A percentile compares a stretch with the other conserved stretches of the same genome.
Evolutionary conservation across 129 eudicot species (phyloP).

Genomic region (Daucus carota): DNA sequence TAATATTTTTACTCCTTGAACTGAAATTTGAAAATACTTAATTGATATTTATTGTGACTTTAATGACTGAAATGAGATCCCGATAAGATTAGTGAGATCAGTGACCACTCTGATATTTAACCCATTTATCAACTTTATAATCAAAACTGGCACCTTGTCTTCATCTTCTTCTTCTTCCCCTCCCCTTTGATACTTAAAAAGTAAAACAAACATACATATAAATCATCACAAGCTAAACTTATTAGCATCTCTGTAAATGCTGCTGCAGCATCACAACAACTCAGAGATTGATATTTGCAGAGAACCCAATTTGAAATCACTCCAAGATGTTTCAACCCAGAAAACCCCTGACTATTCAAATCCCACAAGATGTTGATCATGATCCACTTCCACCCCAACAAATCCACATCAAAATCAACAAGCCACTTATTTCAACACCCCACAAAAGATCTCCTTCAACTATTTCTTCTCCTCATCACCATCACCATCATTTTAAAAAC

Average conservation of each 20-base stretch:
- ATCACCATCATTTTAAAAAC: conserved; percentile 9
- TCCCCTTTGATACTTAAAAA: background rate
- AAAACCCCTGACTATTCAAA: conserved; percentile 6
- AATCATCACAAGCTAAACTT: background rate
- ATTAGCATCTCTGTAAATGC: conserved; percentile 22
- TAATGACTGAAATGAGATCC: too few species aligned
- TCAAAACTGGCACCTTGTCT: too few species aligned
- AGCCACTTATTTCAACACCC: conserved; percentile 24
- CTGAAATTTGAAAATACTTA: too few species aligned
- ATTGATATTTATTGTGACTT: too few species aligned
- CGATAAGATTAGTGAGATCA: too few species aligned
- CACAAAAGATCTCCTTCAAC: conserved; percentile 13
- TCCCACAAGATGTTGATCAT: conserved; percentile 6
- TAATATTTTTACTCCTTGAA: too few species aligned
- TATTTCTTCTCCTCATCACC: conserved; percentile 10
- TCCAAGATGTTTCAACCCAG: background rate
- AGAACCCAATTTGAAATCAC: conserved; percentile 27
- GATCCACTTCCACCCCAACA: background rate
- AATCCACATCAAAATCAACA: too few species aligned
- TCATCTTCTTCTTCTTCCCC: background rate
- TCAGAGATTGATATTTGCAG: conserved; percentile 41
- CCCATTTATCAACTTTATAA: too few species aligned
- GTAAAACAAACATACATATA: background rate
- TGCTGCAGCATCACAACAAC: conserved; percentile 54
- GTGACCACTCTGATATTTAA: too few species aligned